Evolutionary conservation across 1,284 basidiomycete genomes (phyloP), one percentile per base, ranked within the genome.

Genomic region (Ustilago hordei): DNA sequence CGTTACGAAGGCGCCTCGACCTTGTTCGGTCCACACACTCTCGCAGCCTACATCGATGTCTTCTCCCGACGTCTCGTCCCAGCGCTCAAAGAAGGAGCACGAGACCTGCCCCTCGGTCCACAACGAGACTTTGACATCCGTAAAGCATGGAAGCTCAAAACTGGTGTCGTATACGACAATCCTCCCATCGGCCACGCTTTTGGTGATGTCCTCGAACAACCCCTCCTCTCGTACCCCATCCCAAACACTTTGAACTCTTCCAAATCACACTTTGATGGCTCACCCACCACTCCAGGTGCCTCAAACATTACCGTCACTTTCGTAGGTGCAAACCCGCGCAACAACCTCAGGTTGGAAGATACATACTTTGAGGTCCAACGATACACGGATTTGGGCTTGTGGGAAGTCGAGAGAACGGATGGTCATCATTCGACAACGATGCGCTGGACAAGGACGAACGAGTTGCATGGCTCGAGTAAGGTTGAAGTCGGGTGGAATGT

Each of bases 1-100:
- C 89, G 93, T 56, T 93, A 93, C 78, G 93, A 94, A 86, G 93
- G 93, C 39, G 91, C 92, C 0, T 93, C 92, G 47, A 94, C 92
- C 9, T 89, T 94, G 47, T 94, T 91, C 83, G 93, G 93, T 35
- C 91, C 89, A 67, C 90, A 92, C 92, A 93, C 92, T 3, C 88
- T 93, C 13, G 92, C 93, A 60, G 91, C 93, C 3, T 94, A 93
- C 83, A 92, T 93, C 74, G 89, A 93, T 86, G 91, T 91, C 79
- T 94, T 93, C 84, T 70, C 78, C 9, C 69, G 72, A 8, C 63
- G 75, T 6, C 78, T 82, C 6, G 71, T 81, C 8, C 81, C 81
- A 6, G 81, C 78, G 3, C 63, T 82, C n/a, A 89, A 91, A 56
- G 86, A 86, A 52, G 87, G 88, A 4, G 87, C 87, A 4, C 88